Evolutionary conservation across 2,329 filamentous ascomycete species (phyloP).

Genomic region (Penicillium sp.): DNA sequence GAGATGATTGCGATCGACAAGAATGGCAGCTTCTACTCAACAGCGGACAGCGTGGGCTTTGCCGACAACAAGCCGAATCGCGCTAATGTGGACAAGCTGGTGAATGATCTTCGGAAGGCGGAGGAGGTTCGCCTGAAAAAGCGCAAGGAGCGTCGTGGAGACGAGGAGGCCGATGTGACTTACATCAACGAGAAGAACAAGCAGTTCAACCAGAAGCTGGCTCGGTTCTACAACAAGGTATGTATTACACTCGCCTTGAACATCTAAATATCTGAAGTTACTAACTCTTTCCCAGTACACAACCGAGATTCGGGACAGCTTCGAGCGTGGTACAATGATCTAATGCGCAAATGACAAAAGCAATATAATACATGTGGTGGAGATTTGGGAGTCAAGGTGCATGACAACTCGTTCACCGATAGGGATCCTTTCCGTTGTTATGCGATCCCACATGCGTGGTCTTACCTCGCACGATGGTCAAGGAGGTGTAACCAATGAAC

Average conservation of each 20-base stretch:
- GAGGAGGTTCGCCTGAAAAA: conserved; percentile 88
- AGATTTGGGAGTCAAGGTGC: conserved; percentile 14
- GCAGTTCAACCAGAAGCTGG: conserved; percentile 98
- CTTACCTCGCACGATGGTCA: background rate
- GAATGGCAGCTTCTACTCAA: conserved; percentile 88
- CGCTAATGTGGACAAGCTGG: conserved; percentile 84
- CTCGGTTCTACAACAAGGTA: conserved; percentile 92
- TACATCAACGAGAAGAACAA: conserved; percentile 99
- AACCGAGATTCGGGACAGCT: conserved; percentile 93
- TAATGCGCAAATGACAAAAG: conserved; percentile 52
- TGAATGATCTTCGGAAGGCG: conserved; percentile 83
- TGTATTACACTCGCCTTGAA: conserved; percentile 23
- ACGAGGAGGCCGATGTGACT: conserved; percentile 89
- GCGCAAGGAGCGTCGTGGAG: conserved; percentile 77
- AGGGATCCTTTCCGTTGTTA: background rate
- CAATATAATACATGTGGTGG: conserved; percentile 31
- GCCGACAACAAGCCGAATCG: conserved; percentile 85
- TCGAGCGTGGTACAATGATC: conserved; percentile 96
- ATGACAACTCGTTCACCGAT: conserved; percentile 3
- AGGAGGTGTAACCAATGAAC: background rate
- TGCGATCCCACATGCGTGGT: background rate
- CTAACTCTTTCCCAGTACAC: conserved; percentile 68
- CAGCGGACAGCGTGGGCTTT: conserved; percentile 80
- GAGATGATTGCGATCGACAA: conserved; percentile 94
- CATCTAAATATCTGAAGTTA: background rate